Base-by-base conservation (phyloP, 176 grass and related monocot genomes). In the Melocanna baccifera region DNA sequence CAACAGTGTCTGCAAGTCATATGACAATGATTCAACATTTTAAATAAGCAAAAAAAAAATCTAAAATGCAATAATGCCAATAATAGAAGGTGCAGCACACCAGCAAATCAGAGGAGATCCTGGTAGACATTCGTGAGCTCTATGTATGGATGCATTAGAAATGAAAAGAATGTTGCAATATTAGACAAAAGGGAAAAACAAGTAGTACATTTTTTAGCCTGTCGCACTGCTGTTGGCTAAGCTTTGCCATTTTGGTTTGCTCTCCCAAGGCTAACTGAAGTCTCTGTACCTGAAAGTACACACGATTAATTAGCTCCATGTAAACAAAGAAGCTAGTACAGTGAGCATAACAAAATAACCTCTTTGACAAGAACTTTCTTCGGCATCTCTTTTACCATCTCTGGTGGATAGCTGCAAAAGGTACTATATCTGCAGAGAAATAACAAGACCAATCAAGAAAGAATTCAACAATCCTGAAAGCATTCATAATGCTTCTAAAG, bases 251-350 rank as follows among this genome's bases (percentile, higher is more conserved):
- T 76, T 90, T 77, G 58, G 86, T 87, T 87, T 96, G 91, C 72
- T 93, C 88, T 78, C 64, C 75, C 86, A 96, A 80, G 67, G 91
- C 86, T 45, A 79, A 48, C 84, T 96, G 93, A 84, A 91, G 89
- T 77, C 89, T 93, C 66, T 86, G 77, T 64, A 96, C 69, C 94
- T 96, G 73, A 62, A 86, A 67, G 11, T 85, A 82, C 19, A 91
- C 59, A 67, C 11, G 9, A 67, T 71, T 59, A 83, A 59, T 87
- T 58, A 83, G 29, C 48, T 73, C 61, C 50, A 73, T 55, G 22
- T 16, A 73, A 75, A 79, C 9, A 59, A 75, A 23, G 23, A 80
- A 32, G 53, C 4, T 67, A 41, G 50, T 79, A 51, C 6, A 62
- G 25, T 64, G 36, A 61, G 34, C 42, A 62, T 2, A 30, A 22